These are phyloP conservation scores for Hirschioporus abietinus DNA, from an alignment of 768 basidiomycete genomes.

Conservation along the genomic window DNA sequence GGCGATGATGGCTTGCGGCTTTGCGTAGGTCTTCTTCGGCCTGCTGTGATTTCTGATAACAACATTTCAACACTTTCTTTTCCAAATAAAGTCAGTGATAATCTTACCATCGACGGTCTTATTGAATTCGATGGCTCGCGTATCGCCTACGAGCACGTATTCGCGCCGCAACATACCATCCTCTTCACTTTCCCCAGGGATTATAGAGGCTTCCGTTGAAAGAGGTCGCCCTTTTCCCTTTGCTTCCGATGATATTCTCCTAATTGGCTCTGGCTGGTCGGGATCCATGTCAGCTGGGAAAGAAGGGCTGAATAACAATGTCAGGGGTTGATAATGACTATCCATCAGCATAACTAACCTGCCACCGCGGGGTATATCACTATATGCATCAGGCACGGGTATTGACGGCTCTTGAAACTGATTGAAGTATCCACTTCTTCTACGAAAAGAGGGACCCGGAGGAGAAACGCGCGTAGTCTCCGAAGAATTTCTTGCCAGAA, in stretches of 20 bases:
- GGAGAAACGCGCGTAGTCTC: neutral
- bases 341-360: neutral
- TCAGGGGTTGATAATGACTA: neutral
- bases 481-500: neutral
- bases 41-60: conserved; percentile 54
- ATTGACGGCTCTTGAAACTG: neutral
- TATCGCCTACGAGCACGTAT: conserved; percentile 92
- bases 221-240: conserved; percentile 22
- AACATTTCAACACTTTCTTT: conserved; percentile 10
- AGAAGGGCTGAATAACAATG: neutral
- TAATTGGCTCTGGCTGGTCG: neutral
- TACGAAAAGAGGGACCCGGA: neutral
- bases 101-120: conserved; percentile 81
- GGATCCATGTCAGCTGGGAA: neutral
- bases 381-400: neutral
- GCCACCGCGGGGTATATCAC: neutral
- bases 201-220: conserved; percentile 58
- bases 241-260: conserved; percentile 5
- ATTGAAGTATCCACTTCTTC: neutral
- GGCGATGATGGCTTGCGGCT: conserved; percentile 51
- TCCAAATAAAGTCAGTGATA: neutral
- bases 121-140: conserved; percentile 86
- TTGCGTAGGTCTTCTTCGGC: conserved; percentile 52
- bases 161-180: conserved; percentile 77
- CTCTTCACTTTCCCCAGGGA: conserved; percentile 82